Evolutionary conservation across 176 grass and related monocot genomes (phyloP).

Genomic region (Microstegium vimineum): DNA sequence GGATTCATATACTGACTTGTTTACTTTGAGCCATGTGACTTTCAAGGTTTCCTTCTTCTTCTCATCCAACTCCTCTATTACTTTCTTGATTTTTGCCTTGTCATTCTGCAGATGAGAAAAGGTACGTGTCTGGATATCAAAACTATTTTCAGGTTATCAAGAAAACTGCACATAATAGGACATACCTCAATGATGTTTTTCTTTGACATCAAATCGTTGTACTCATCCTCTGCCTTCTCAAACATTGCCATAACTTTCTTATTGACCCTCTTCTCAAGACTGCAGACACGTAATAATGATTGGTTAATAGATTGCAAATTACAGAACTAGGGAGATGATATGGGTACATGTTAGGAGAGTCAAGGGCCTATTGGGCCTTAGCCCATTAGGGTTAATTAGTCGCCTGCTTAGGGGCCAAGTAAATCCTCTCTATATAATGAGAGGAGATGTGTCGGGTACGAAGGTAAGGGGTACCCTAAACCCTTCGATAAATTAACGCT

Average conservation of each 20-base stretch:
- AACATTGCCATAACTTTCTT: conserved; percentile 99
- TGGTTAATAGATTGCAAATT: conserved; percentile 10
- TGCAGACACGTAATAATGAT: conserved; percentile 41
- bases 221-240: conserved; percentile 98
- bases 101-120: conserved; percentile 63
- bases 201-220: conserved; percentile 88
- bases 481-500: too few relatives aligned
- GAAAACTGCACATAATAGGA: neutral
- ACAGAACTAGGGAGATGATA: neutral
- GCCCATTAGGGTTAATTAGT: too few relatives aligned
- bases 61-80: conserved; percentile 95
- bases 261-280: conserved; percentile 98
- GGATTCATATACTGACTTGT: conserved; percentile 59
- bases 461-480: too few relatives aligned
- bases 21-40: conserved; percentile 97
- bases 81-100: conserved; percentile 83
- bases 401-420: too few relatives aligned
- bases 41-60: conserved; percentile 98
- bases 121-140: neutral
- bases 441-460: too few relatives aligned
- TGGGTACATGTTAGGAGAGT: too few relatives aligned
- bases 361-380: too few relatives aligned
- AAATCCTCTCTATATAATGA: too few relatives aligned
- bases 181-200: conserved; percentile 91
- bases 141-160: conserved; percentile 11